Percentiles rank a stretch among this genome's conserved stretches.
These are phyloP conservation scores for Sarocladium kiliense DNA, from an alignment of 2,329 filamentous ascomycete genomes.

Conservation along the genomic window DNA sequence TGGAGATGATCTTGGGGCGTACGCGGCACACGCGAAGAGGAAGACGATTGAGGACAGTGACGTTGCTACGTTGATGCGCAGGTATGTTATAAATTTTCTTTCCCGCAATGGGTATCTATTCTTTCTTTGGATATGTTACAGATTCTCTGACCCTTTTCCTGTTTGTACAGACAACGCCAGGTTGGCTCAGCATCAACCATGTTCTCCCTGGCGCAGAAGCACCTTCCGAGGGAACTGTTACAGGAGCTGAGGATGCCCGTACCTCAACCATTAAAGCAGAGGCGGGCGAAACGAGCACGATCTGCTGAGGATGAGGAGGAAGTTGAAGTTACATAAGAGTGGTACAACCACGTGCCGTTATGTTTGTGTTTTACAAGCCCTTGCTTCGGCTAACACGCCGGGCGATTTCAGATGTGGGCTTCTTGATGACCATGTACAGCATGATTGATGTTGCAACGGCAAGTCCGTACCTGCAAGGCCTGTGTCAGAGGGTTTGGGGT, in stretches of 20 bases:
- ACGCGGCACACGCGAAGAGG: constrained; percentile 74
- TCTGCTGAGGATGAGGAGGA: constrained; percentile 28
- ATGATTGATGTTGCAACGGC: constrained; percentile 84
- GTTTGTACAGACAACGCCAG: constrained; percentile 66
- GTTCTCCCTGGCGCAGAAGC: constrained; percentile 79
- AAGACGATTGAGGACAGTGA: constrained; percentile 85
- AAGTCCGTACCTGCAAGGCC: constrained; percentile 70
- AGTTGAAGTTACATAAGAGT: constrained; percentile 27
- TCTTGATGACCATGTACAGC: constrained; percentile 93
- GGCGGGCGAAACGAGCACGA: constrained; percentile 27
- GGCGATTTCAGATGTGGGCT: constrained; percentile 68
- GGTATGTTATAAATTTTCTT: constrained; percentile 48
- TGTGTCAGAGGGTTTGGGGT: constrained; percentile 8
- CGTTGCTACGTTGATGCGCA: constrained; percentile 74
- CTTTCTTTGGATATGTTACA: constrained; percentile 18
- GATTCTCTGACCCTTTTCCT: background rate
- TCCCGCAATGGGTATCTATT: constrained; percentile 11
- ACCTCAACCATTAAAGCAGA: constrained; percentile 45
- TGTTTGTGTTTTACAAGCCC: constrained; percentile 18
- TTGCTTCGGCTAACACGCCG: constrained; percentile 70
- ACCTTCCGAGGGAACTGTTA: constrained; percentile 76
- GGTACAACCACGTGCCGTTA: background rate
- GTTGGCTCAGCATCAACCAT: constrained; percentile 65
- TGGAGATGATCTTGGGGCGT: constrained; percentile 72
- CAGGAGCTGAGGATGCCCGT: constrained; percentile 74